Evolutionary conservation across 2,329 filamentous ascomycete genomes (phyloP).

Genomic region (Trichoderma harzianum): DNA sequence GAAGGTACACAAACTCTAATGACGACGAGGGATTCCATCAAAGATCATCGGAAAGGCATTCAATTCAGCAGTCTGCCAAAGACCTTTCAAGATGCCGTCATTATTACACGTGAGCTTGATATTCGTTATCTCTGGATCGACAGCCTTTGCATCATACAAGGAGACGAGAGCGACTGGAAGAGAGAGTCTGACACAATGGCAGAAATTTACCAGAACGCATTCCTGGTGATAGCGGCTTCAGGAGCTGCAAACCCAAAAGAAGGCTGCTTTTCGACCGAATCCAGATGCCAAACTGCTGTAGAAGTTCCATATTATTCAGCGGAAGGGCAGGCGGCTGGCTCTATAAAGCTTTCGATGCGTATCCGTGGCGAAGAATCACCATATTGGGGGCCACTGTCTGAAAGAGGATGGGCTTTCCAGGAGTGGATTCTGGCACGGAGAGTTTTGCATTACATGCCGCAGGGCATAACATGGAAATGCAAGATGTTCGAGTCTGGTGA

Average conservation of each 20-base stretch:
- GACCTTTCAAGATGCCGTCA: not conserved
- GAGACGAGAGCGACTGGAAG: not conserved
- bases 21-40: not conserved
- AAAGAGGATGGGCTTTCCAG: not conserved
- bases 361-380: not conserved
- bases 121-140: not conserved
- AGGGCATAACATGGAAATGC: not conserved
- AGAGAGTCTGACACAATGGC: not conserved
- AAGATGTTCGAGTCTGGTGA: not conserved
- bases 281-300: not conserved
- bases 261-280: not conserved
- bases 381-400: rapidly evolving
- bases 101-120: not conserved
- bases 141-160: not conserved
- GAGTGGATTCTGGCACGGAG: not conserved
- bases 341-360: not conserved
- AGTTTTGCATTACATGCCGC: not conserved
- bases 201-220: not conserved
- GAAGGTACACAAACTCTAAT: not conserved
- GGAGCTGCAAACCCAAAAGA: not conserved
- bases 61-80: not conserved
- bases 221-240: not conserved
- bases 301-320: not conserved
- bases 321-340: not conserved
- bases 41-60: not conserved